A percentile compares a stretch with the other conserved stretches of the same genome.
phyloP scores from a whole-genome alignment of 176 grass and related monocot genomes.

The Dendrocalamus sinicus region DNA sequence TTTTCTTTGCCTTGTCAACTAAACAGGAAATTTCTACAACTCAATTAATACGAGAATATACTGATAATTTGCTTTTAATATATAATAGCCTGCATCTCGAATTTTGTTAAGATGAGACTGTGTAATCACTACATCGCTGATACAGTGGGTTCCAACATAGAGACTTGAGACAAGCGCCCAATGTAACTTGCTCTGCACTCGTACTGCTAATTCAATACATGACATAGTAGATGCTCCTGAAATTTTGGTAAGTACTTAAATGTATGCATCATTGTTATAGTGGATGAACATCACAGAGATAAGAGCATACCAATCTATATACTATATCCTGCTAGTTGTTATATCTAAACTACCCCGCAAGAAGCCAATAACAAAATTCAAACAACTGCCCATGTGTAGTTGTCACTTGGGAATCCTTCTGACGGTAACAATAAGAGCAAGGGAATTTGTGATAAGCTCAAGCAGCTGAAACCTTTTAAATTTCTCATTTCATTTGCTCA shows the following conservation, averaged over 20 bases:
- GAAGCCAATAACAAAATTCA: not conserved
- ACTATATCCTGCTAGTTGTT: not conserved
- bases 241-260: not conserved
- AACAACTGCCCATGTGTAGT: not conserved
- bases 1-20: not conserved
- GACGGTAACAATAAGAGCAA: slow-evolving; percentile 22
- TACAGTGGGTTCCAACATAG: not conserved
- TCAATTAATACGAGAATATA: not conserved
- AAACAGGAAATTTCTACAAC: not conserved
- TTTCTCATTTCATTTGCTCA: not conserved
- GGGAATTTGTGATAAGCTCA: slow-evolving; percentile 22
- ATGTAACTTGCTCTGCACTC: not conserved
- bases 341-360: not conserved
- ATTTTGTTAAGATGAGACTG: not conserved
- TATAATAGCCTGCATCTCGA: not conserved
- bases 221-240: not conserved
- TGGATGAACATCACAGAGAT: not conserved
- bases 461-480: not conserved
- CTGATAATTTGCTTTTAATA: not conserved
- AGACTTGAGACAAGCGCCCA: not conserved
- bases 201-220: not conserved
- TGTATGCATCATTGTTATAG: not conserved
- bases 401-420: not conserved
- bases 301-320: not conserved
- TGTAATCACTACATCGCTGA: not conserved